These are phyloP conservation scores for Cercospora zeae-maydis DNA, from an alignment of 2,329 filamentous ascomycete genomes.

Conservation along the genomic window DNA sequence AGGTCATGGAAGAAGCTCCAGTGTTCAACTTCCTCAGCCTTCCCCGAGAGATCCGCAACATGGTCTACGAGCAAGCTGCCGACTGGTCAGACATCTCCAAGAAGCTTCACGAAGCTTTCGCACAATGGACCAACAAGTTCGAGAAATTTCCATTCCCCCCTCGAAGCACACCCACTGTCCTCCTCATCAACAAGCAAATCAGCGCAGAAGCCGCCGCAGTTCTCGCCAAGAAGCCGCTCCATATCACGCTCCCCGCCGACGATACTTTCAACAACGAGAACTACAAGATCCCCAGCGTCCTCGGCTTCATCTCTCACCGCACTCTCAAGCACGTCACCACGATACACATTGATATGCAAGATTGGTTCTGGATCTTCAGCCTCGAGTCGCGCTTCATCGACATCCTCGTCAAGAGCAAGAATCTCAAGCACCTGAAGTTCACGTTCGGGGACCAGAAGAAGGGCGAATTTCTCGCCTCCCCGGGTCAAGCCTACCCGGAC, in stretches of 20 bases:
- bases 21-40: conserved; percentile 26
- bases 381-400: conserved; percentile 20
- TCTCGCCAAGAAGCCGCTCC: conserved; percentile 33
- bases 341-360: conserved; percentile 27
- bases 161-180: conserved; percentile 32
- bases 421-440: conserved; percentile 24
- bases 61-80: conserved; percentile 28
- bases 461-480: conserved; percentile 11
- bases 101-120: conserved; percentile 17
- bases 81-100: conserved; percentile 28
- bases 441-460: conserved; percentile 26
- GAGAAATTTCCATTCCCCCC: conserved; percentile 10
- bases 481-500: conserved; percentile 27
- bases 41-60: conserved; percentile 30
- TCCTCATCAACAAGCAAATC: conserved; percentile 38
- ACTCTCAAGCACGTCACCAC: conserved; percentile 25
- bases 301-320: conserved; percentile 25
- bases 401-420: conserved; percentile 14
- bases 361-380: conserved; percentile 31
- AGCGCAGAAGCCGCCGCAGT: conserved; percentile 31
- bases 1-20: conserved; percentile 21
- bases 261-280: conserved; percentile 7
- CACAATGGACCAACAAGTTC: conserved; percentile 17
- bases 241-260: conserved; percentile 21
- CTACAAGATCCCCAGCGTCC: conserved; percentile 17